Evolutionary conservation across 2,329 filamentous ascomycete genomes (phyloP).

Genomic region (Metarhizium sp.): DNA sequence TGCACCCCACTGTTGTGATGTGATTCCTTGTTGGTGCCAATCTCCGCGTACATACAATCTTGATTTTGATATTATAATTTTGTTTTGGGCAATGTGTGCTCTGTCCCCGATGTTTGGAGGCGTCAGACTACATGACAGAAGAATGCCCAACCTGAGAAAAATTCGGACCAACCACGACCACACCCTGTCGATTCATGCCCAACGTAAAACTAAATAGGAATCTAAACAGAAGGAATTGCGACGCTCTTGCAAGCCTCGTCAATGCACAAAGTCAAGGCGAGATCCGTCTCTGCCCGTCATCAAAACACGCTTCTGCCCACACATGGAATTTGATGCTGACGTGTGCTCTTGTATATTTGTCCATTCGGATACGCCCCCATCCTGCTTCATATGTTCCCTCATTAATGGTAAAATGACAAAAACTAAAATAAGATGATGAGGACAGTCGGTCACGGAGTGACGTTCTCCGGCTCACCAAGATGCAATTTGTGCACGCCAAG

Average conservation of each 20-base stretch:
- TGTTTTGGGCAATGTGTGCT: neutral
- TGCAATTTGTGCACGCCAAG: neutral
- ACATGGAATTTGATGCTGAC: constrained; percentile 1
- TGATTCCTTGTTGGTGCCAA: neutral
- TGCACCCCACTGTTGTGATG: neutral
- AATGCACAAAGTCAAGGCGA: neutral
- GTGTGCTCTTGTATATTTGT: neutral
- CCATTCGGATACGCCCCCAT: neutral
- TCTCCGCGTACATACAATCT: neutral
- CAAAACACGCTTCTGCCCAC: neutral
- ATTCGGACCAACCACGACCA: neutral
- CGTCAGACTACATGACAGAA: neutral
- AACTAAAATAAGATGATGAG: neutral
- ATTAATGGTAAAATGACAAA: neutral
- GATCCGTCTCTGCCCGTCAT: neutral
- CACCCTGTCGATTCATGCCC: constrained; percentile 1
- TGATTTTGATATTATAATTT: neutral
- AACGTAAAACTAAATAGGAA: constrained; percentile 1
- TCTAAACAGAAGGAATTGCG: neutral
- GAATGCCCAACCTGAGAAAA: neutral
- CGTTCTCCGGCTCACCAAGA: neutral
- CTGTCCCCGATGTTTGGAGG: neutral
- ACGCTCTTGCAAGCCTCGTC: neutral
- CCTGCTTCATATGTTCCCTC: neutral
- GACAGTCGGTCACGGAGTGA: neutral